phyloP scores from a whole-genome alignment of 2,329 filamentous ascomycete genomes.

The Talaromyces sp. region DNA sequence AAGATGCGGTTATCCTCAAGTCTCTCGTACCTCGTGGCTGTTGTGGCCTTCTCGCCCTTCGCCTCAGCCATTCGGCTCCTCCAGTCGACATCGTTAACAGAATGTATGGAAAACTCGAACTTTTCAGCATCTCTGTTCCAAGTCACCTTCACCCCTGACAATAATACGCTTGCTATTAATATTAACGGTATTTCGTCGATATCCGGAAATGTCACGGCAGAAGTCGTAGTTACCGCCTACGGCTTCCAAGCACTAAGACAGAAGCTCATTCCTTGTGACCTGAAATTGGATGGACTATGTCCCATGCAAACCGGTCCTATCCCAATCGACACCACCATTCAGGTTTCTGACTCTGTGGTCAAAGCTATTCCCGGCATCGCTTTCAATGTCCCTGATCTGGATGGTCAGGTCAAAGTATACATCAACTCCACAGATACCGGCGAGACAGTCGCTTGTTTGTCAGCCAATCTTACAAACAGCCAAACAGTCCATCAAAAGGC shows the following conservation, averaged over 20 bases:
- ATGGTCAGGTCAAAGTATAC: conserved; percentile 75
- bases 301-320: conserved; percentile 85
- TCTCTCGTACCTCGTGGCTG: conserved; percentile 34
- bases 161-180: conserved; percentile 66
- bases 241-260: conserved; percentile 67
- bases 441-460: conserved; percentile 72
- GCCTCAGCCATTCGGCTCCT: conserved; percentile 63
- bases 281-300: conserved; percentile 68
- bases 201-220: conserved; percentile 72
- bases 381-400: conserved; percentile 84
- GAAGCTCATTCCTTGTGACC: conserved; percentile 69
- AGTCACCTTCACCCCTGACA: conserved; percentile 60
- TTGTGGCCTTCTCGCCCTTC: conserved; percentile 41
- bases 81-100: conserved; percentile 74
- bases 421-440: conserved; percentile 66
- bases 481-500: conserved; percentile 85
- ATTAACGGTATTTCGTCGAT: conserved; percentile 80
- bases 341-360: conserved; percentile 54
- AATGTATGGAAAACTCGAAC: conserved; percentile 76
- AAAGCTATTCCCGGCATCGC: conserved; percentile 72
- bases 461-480: conserved; percentile 82
- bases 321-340: conserved; percentile 66
- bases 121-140: conserved; percentile 89
- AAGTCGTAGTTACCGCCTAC: conserved; percentile 73
- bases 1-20: conserved; percentile 32